Evolutionary conservation across 768 basidiomycete genomes (phyloP).

Genomic region (Hygrophorus pudorinus): DNA sequence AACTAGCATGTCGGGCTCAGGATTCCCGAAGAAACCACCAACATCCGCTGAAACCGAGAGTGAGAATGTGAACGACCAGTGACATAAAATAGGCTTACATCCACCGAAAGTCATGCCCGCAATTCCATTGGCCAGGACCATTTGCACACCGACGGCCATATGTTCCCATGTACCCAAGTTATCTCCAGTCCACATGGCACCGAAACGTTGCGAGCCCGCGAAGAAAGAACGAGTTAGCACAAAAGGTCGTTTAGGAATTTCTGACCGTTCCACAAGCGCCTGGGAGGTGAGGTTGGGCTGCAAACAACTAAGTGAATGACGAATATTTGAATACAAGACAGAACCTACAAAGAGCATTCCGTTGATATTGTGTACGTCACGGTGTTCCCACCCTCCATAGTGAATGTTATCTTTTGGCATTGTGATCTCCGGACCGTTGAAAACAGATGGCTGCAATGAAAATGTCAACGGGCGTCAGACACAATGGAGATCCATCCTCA

Average conservation of each 20-base stretch:
- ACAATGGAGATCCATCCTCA: slow-evolving; percentile 19
- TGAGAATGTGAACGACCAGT: neutral
- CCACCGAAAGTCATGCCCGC: slow-evolving; percentile 89
- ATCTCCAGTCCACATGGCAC: slow-evolving; percentile 99
- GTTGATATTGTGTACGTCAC: slow-evolving; percentile 95
- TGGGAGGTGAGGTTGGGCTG: slow-evolving; percentile 80
- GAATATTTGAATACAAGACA: neutral
- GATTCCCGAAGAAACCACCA: slow-evolving; percentile 98
- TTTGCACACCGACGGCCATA: slow-evolving; percentile 87
- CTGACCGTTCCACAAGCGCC: slow-evolving; percentile 67
- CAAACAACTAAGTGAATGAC: neutral
- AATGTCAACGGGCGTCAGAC: neutral
- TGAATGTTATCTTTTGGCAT: slow-evolving; percentile 65
- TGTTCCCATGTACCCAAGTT: slow-evolving; percentile 98
- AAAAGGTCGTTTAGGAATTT: slow-evolving; percentile 78
- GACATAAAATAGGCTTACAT: slow-evolving; percentile 42
- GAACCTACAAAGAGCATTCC: slow-evolving; percentile 80
- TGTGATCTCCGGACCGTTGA: slow-evolving; percentile 94
- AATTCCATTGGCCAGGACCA: slow-evolving; percentile 82
- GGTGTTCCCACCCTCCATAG: slow-evolving; percentile 94
- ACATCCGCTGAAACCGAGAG: slow-evolving; percentile 65
- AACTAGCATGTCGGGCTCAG: slow-evolving; percentile 87
- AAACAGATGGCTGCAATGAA: slow-evolving; percentile 82
- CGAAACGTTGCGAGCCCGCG: slow-evolving; percentile 90
- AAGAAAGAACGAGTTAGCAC: slow-evolving; percentile 94